Conservation (phyloP, 805 yeast species). For the Vanderwaltozyma yarrowii region DNA sequence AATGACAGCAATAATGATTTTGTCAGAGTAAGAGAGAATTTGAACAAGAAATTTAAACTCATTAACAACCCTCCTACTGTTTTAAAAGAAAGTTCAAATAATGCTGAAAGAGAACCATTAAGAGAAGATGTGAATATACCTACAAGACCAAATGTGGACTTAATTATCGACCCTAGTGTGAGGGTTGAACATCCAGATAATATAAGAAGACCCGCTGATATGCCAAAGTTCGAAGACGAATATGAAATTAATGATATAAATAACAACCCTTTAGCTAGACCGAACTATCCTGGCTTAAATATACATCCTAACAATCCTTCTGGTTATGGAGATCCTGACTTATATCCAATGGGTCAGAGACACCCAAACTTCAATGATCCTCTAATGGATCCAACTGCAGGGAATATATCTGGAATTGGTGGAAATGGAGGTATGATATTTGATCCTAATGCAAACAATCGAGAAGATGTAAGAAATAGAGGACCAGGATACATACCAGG, state of each 20-base stretch:
- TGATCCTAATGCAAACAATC: constrained; percentile 15
- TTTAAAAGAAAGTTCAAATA: not conserved
- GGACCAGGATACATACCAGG: constrained; percentile 27
- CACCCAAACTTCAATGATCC: constrained; percentile 18
- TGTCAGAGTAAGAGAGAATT: no score
- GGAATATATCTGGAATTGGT: constrained; percentile 1
- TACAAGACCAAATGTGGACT: not conserved
- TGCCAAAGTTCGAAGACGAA: constrained; percentile 30
- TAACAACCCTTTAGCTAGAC: constrained; percentile 21
- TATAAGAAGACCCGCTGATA: constrained; percentile 18
- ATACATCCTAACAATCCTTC: not conserved
- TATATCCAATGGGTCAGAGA: constrained; percentile 27
- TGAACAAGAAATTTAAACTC: no score
- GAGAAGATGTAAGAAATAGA: constrained; percentile 7
- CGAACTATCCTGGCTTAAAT: constrained; percentile 3
- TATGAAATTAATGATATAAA: constrained; percentile 14
- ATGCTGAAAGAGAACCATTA: not conserved
- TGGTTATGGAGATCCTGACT: constrained; percentile 27
- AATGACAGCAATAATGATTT: no score
- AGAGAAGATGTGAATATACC: not conserved
- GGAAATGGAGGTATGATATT: constrained; percentile 26
- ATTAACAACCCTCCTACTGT: not conserved
- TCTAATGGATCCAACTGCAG: constrained; percentile 4
- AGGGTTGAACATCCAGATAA: not conserved
- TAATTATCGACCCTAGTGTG: not conserved